Evolutionary conservation across 176 grass and related monocot species (phyloP).

Genomic region (Juncus effusus): DNA sequence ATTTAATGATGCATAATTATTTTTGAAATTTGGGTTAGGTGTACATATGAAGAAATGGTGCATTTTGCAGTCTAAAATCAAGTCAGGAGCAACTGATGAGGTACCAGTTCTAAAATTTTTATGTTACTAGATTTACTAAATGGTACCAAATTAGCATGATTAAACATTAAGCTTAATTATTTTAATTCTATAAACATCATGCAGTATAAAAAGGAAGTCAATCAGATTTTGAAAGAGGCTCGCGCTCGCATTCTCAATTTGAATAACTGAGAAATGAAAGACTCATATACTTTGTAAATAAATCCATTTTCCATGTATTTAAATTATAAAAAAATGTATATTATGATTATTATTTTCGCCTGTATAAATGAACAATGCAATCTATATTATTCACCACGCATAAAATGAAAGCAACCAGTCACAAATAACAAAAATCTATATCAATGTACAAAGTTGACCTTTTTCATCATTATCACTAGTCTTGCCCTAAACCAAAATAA

Average conservation of each 20-base stretch:
- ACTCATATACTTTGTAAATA: background rate
- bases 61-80: constrained; percentile 97
- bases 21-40: constrained; percentile 43
- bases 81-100: constrained; percentile 88
- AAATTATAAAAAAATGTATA: too few species aligned
- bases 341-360: too few species aligned
- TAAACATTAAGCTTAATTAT: background rate
- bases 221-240: constrained; percentile 65
- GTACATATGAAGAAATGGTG: constrained; percentile 98
- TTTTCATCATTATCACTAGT: constrained; percentile 1
- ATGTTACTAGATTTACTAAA: constrained; percentile 28
- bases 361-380: too few species aligned
- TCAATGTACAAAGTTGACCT: background rate
- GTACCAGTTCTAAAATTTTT: constrained; percentile 32
- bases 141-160: constrained; percentile 23
- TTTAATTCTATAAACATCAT: constrained; percentile 15
- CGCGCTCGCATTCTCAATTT: constrained; percentile 46
- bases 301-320: too few species aligned
- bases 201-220: constrained; percentile 84
- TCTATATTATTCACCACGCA: too few species aligned
- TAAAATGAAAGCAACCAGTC: too few species aligned
- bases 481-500: constrained; percentile 12
- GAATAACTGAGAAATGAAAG: constrained; percentile 14
- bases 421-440: too few species aligned
- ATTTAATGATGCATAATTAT: constrained; percentile 19